phyloP scores from a whole-genome alignment of 345 rosid genomes.

The Syzygium jambos region DNA sequence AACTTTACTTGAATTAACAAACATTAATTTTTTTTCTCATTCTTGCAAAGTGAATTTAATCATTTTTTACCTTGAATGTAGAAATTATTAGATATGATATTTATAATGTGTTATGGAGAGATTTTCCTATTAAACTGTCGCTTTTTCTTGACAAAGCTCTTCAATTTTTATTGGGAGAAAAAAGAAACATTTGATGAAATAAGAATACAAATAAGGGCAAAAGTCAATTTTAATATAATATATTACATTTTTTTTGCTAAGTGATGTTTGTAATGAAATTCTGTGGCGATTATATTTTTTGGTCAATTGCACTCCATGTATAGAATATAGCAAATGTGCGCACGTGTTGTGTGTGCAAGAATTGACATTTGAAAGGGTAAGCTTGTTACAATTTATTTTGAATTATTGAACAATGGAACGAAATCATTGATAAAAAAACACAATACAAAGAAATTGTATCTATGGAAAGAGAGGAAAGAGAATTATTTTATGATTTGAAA shows the following conservation, averaged over 20 bases:
- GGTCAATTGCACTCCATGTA: not conserved
- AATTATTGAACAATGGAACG: not conserved
- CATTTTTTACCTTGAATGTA: not conserved
- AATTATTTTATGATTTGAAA: not conserved
- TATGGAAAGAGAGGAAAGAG: not conserved
- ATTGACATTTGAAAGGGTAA: not conserved
- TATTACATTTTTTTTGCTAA: not conserved
- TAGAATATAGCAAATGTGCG: not conserved
- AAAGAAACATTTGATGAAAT: not conserved
- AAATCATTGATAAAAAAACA: not conserved
- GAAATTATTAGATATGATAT: not conserved
- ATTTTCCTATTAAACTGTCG: not conserved
- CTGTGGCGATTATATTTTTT: accelerated
- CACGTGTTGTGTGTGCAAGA: not conserved
- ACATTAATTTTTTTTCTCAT: not conserved
- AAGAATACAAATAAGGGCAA: not conserved
- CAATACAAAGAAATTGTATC: too few species aligned
- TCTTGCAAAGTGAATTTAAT: not conserved
- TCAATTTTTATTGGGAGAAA: not conserved
- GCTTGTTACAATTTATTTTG: not conserved
- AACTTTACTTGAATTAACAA: not conserved
- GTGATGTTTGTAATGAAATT: not conserved
- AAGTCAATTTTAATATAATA: not conserved
- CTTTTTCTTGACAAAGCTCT: not conserved
- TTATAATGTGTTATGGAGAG: not conserved